A percentile compares a stretch with the other conserved stretches of the same genome.
phyloP scores from a whole-genome alignment of 2,329 filamentous ascomycete species.

The Dothistroma septosporum region DNA sequence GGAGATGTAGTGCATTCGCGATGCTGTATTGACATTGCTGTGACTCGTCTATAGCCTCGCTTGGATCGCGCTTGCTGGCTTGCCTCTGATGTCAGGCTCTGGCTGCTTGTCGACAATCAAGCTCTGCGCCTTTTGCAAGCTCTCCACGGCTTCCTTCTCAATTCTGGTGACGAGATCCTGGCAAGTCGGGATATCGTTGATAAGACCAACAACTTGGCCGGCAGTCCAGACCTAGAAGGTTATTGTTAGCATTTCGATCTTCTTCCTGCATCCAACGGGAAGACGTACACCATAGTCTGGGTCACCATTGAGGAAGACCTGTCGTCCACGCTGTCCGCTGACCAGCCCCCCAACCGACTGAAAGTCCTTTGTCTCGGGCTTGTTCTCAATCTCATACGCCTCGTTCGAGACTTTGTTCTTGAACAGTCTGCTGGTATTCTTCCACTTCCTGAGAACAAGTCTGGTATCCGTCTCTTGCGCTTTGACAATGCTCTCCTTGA shows the following conservation, averaged over 20 bases:
- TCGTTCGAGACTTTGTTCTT: slow-evolving; percentile 82
- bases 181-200: slow-evolving; percentile 51
- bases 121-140: slow-evolving; percentile 38
- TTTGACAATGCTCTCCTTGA: slow-evolving; percentile 88
- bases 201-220: slow-evolving; percentile 76
- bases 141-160: slow-evolving; percentile 44
- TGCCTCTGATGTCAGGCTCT: slow-evolving; percentile 30
- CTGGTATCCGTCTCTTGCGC: slow-evolving; percentile 88
- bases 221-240: slow-evolving; percentile 83
- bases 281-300: slow-evolving; percentile 76
- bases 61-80: slow-evolving; percentile 24
- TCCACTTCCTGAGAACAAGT: slow-evolving; percentile 83
- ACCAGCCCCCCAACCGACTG: slow-evolving; percentile 81
- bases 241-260: slow-evolving; percentile 12
- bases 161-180: slow-evolving; percentile 44
- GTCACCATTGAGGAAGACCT: slow-evolving; percentile 92
- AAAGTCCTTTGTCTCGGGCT: slow-evolving; percentile 82
- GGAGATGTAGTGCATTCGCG: neutral
- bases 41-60: slow-evolving; percentile 21
- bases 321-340: slow-evolving; percentile 81
- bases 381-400: slow-evolving; percentile 76
- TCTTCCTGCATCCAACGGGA: neutral
- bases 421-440: slow-evolving; percentile 83
- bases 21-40: neutral
- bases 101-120: slow-evolving; percentile 39